These are phyloP conservation scores for Mycena vulgaris DNA, from an alignment of 768 basidiomycete species.

Conservation along the genomic window DNA sequence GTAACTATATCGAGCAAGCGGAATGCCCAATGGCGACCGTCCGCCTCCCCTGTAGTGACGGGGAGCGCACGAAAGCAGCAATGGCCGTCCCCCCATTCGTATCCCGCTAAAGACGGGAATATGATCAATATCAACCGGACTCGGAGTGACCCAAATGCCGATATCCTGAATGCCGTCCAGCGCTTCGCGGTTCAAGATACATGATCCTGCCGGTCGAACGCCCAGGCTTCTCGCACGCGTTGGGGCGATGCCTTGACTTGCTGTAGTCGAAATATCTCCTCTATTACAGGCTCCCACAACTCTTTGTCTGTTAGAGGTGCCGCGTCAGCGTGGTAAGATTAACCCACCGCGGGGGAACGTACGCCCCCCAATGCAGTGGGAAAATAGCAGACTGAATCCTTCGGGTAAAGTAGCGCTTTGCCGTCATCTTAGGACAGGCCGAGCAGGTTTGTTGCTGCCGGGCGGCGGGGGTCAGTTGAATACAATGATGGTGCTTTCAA, in stretches of 20 bases:
- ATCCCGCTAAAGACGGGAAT: slow-evolving; percentile 39
- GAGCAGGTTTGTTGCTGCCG: slow-evolving; percentile 6
- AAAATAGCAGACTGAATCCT: slow-evolving; percentile 63
- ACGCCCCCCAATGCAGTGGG: slow-evolving; percentile 66
- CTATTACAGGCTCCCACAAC: slow-evolving; percentile 55
- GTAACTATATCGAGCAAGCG: too few species aligned
- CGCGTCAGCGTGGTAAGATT: neutral
- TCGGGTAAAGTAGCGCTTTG: slow-evolving; percentile 58
- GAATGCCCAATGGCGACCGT: slow-evolving; percentile 53
- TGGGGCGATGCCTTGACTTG: slow-evolving; percentile 36
- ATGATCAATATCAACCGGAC: neutral
- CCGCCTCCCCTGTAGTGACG: slow-evolving; percentile 40
- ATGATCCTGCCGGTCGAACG: slow-evolving; percentile 58
- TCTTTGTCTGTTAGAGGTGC: slow-evolving; percentile 58
- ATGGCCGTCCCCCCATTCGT: slow-evolving; percentile 46
- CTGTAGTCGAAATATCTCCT: slow-evolving; percentile 46
- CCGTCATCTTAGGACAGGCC: slow-evolving; percentile 58
- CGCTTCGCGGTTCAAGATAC: slow-evolving; percentile 49
- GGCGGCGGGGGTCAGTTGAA: slow-evolving; percentile 31
- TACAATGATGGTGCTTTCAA: slow-evolving; percentile 21
- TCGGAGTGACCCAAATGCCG: neutral
- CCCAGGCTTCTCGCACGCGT: slow-evolving; percentile 57
- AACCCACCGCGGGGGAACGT: slow-evolving; percentile 37
- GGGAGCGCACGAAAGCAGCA: slow-evolving; percentile 39
- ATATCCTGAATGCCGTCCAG: slow-evolving; percentile 41